Percentiles rank a stretch among this genome's conserved stretches.
phyloP scores from a whole-genome alignment of 2,329 filamentous ascomycete genomes.

The Ascocoryne sarcoides region DNA sequence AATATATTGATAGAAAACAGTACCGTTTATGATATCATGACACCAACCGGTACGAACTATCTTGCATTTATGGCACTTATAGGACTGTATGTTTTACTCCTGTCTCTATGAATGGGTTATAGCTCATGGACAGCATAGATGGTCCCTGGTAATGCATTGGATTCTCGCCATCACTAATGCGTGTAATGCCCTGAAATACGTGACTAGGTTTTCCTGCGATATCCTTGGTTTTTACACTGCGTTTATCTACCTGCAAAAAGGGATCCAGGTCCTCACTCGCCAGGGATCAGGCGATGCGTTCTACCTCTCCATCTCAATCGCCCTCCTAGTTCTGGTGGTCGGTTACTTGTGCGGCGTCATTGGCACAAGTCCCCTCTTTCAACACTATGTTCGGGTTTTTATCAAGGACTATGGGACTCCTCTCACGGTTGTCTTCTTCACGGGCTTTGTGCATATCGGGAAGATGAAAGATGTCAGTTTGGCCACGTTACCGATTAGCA shows the following conservation, averaged over 20 bases:
- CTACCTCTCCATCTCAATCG: constrained; percentile 55
- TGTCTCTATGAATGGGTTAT: not conserved
- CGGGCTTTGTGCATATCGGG: constrained; percentile 79
- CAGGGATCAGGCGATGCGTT: constrained; percentile 58
- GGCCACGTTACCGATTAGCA: constrained; percentile 64
- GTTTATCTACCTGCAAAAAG: constrained; percentile 86
- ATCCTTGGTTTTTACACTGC: constrained; percentile 93
- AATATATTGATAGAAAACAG: constrained; percentile 39
- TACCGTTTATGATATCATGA: constrained; percentile 84
- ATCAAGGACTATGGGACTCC: constrained; percentile 86
- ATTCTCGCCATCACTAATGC: constrained; percentile 74
- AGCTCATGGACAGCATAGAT: constrained; percentile 41
- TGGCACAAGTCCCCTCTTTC: constrained; percentile 63
- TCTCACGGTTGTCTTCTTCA: constrained; percentile 77
- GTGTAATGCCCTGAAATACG: constrained; percentile 81
- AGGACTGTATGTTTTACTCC: constrained; percentile 43
- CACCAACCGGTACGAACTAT: constrained; percentile 68
- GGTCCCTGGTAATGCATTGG: constrained; percentile 81
- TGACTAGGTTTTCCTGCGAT: constrained; percentile 86
- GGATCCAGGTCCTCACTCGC: constrained; percentile 72
- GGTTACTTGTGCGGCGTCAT: constrained; percentile 67
- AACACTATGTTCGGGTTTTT: constrained; percentile 68
- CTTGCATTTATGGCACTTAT: constrained; percentile 91
- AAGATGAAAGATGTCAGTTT: constrained; percentile 66
- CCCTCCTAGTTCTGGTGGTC: constrained; percentile 33